phyloP scores from a whole-genome alignment of 495 filamentous ascomycete genomes.

The Aspergillus bertholletiae region DNA sequence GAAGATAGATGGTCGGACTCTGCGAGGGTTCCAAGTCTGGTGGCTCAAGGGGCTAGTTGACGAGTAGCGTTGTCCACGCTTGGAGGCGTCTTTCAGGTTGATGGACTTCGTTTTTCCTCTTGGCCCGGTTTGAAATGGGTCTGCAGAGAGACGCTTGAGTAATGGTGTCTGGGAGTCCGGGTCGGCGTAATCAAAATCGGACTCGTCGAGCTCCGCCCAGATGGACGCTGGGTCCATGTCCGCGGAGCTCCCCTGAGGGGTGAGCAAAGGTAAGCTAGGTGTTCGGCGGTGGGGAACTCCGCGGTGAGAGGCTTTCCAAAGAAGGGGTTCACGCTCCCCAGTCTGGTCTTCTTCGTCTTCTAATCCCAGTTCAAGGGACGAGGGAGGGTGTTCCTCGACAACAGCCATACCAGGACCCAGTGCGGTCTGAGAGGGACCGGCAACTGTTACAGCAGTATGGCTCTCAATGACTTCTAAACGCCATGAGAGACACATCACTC shows the following conservation, averaged over 20 bases:
- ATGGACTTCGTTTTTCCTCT: conserved; percentile 25
- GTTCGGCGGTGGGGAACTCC: conserved; percentile 27
- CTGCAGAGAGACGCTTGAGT: conserved; percentile 12
- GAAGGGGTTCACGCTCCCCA: conserved; percentile 40
- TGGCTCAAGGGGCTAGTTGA: conserved; percentile 24
- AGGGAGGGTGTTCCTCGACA: conserved; percentile 33
- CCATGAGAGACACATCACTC: conserved; percentile 93
- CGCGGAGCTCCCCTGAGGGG: conserved; percentile 24
- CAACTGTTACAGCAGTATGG: conserved; percentile 44
- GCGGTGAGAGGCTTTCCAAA: conserved; percentile 20
- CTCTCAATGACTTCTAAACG: conserved; percentile 71
- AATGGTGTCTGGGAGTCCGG: conserved; percentile 12
- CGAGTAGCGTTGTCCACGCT: conserved; percentile 24
- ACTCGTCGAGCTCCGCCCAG: conserved; percentile 50
- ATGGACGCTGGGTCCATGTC: conserved; percentile 45
- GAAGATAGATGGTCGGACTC: conserved; percentile 6
- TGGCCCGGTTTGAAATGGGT: conserved; percentile 17
- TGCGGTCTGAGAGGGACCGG: conserved; percentile 36
- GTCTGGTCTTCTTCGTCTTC: conserved; percentile 31
- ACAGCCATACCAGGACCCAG: conserved; percentile 44
- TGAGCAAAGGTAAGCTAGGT: conserved; percentile 36
- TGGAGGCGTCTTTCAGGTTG: conserved; percentile 13
- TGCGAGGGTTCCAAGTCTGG: conserved; percentile 22
- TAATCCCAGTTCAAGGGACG: conserved; percentile 19
- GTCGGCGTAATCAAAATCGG: conserved; percentile 28